Evolutionary conservation across 345 rosid genomes (phyloP).

Genomic region (Brassica carinata): DNA sequence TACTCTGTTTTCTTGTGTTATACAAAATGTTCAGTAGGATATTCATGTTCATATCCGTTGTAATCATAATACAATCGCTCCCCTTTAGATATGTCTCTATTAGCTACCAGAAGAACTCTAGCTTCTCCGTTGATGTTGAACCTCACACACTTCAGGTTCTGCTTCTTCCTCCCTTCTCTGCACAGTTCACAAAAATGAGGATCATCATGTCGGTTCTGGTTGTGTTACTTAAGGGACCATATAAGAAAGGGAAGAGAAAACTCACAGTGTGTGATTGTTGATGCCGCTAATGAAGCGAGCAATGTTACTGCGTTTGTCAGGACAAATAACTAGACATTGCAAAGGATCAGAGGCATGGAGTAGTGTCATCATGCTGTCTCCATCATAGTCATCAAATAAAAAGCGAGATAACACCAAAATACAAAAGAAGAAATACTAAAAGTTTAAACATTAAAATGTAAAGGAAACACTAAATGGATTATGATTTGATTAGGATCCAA

Average conservation of each 20-base stretch:
- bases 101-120: constrained; percentile 84
- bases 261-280: constrained; percentile 89
- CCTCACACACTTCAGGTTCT: constrained; percentile 92
- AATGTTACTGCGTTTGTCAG: constrained; percentile 74
- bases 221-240: neutral
- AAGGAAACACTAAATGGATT: too few species aligned
- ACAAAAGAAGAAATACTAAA: too few species aligned
- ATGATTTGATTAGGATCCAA: too few species aligned
- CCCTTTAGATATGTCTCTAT: constrained; percentile 74
- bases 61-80: constrained; percentile 94
- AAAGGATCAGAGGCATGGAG: constrained; percentile 63
- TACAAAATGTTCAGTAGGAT: constrained; percentile 95
- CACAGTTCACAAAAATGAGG: constrained; percentile 38
- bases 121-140: constrained; percentile 77
- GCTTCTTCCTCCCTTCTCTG: constrained; percentile 96
- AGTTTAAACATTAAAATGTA: too few species aligned
- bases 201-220: neutral
- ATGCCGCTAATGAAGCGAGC: constrained; percentile 94
- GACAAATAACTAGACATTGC: constrained; percentile 87
- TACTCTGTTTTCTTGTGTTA: constrained; percentile 38
- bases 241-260: constrained; percentile 20
- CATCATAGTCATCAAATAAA: constrained; percentile 69
- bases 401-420: too few species aligned
- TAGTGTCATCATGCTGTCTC: constrained; percentile 97
- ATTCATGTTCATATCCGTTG: constrained; percentile 87